These are phyloP conservation scores for Tephrocybe sp. DNA, from an alignment of 768 basidiomycete genomes.

Conservation along the genomic window DNA sequence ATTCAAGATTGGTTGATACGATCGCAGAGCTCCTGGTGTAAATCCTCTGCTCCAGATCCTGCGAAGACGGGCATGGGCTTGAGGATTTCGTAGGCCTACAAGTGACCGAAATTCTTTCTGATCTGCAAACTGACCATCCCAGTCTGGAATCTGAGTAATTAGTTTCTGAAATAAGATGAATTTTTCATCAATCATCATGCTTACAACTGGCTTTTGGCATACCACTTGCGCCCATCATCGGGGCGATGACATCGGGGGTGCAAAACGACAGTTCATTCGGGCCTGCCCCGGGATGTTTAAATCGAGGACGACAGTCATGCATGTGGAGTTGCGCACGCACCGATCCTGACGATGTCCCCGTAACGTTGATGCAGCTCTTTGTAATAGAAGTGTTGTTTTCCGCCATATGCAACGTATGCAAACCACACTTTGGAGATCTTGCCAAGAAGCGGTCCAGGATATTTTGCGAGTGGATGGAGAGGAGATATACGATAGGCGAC, in stretches of 20 bases:
- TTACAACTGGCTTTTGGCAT: constrained; percentile 40
- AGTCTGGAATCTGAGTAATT: constrained; percentile 21
- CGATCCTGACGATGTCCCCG: constrained; percentile 53
- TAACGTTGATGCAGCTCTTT: constrained; percentile 47
- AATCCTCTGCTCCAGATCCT: constrained; percentile 41
- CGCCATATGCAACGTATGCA: constrained; percentile 28
- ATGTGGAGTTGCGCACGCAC: constrained; percentile 26
- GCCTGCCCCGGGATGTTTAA: constrained; percentile 22
- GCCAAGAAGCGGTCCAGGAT: constrained; percentile 44
- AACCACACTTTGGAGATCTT: constrained; percentile 39
- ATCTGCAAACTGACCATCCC: constrained; percentile 30
- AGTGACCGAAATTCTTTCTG: constrained; percentile 18
- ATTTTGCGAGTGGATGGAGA: constrained; percentile 44
- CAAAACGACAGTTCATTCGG: constrained; percentile 45
- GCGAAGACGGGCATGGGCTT: constrained; percentile 36
- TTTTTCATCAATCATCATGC: background rate
- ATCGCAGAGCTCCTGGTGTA: constrained; percentile 29
- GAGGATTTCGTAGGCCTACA: constrained; percentile 28
- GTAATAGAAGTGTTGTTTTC: constrained; percentile 44
- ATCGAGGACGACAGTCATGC: too few species aligned
- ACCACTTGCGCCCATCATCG: constrained; percentile 34
- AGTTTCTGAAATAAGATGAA: background rate
- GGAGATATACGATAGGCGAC: constrained; percentile 42
- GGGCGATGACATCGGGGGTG: constrained; percentile 28
- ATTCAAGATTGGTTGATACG: constrained; percentile 18